Conservation (phyloP, 2,329 filamentous ascomycete species). For the Claviceps paspali region DNA sequence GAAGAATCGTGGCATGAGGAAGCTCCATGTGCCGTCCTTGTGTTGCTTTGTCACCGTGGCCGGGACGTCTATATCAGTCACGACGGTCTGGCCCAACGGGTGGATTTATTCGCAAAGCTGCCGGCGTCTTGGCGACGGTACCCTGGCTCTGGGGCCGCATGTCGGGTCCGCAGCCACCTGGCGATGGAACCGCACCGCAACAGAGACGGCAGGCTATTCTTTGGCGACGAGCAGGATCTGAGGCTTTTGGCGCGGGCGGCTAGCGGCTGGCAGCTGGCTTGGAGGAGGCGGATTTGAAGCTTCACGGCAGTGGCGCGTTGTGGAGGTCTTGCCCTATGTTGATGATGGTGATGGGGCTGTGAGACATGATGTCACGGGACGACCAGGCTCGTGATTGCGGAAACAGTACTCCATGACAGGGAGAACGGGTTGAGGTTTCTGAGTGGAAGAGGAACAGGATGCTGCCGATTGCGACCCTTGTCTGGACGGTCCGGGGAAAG, state of each 20-base stretch:
- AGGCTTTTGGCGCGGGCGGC: background rate
- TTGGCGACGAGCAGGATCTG: slow-evolving; percentile 15
- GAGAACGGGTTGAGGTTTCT: no score
- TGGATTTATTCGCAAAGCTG: slow-evolving; percentile 26
- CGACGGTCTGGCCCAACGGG: slow-evolving; percentile 27
- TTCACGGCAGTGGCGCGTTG: slow-evolving; percentile 30
- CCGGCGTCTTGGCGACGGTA: slow-evolving; percentile 20
- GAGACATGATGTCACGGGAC: no score
- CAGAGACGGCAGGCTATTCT: slow-evolving; percentile 21
- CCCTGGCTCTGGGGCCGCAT: slow-evolving; percentile 24
- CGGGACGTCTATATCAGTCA: slow-evolving; percentile 22
- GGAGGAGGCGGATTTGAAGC: slow-evolving; percentile 18
- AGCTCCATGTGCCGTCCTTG: slow-evolving; percentile 45
- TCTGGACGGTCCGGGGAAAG: no score
- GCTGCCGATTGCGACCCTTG: no score
- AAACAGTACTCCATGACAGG: no score
- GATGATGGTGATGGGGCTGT: slow-evolving; percentile 2
- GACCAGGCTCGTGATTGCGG: no score
- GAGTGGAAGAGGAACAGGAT: no score
- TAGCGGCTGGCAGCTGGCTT: background rate
- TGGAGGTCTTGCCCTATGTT: slow-evolving; percentile 5
- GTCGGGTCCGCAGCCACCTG: slow-evolving; percentile 12
- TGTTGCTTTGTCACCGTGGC: slow-evolving; percentile 43
- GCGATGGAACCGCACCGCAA: slow-evolving; percentile 12
- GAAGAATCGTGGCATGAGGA: slow-evolving; percentile 44